Base-by-base conservation (phyloP, 2,329 filamentous ascomycete genomes). In the Aspergillus clavatus region DNA sequence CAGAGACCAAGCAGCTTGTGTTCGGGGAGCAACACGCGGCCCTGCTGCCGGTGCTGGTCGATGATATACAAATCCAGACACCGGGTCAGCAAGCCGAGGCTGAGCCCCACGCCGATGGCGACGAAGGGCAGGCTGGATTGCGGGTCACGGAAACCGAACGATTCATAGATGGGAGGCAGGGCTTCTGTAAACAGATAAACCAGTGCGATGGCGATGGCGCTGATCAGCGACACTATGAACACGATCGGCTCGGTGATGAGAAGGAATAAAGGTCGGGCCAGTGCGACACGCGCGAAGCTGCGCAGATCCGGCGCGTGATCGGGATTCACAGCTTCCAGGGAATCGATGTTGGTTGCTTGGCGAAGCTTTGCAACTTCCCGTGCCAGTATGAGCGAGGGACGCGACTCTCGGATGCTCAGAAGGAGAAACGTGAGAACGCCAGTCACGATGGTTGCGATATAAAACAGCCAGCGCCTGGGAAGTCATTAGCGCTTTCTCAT, bases 151-250 rank as follows among this genome's bases (percentile, higher is more conserved):
- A 72, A 65, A 2, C 62, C 60, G 35, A 67, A 50, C 4, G 57
- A 56, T 19, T 56, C 37, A 51, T 72, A 76, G 4, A 75, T 64
- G 2, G 62, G 51, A 1, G 62, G 58, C 5, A 76, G 52, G 0
- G 69, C 65, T 58, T 75, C 72, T 0, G 72, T 70, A 50, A 75
- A 73, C 3, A 76, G 66, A 48, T 76, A 77, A 21, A 76, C 69
- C n/a, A 76, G 58, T 0, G 66, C 71, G 51, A 70, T 73, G 5
- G 68, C 66, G 12, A 70, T 57, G 7, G 69, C 69, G 7, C 65
- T 70, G 50, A 76, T 71, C 18, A 72, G 57, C 0, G 72, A 63
- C 8, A 71, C 63, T 29, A 68, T 57, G 28, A 71, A 65, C 22
- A 77, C 68, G 29, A 77, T 69, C 0, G 74, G 73, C 42, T 77